Conservation (phyloP, 2,329 filamentous ascomycete species). For the Diaporthe citriasiana region DNA sequence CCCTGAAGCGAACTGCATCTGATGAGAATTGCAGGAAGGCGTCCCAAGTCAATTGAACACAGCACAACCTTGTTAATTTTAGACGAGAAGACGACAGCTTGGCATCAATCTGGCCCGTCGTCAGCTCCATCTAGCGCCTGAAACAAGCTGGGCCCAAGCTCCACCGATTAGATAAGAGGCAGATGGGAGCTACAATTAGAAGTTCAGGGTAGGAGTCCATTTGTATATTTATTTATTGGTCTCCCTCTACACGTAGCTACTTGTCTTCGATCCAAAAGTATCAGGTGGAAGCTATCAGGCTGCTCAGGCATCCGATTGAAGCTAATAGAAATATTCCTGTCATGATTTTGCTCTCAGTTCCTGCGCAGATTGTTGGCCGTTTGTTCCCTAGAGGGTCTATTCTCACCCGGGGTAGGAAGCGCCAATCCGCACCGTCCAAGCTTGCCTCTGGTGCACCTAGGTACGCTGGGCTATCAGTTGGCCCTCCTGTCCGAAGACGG, state of each 20-base stretch:
- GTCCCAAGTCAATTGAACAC: constrained; percentile 18
- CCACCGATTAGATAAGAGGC: constrained; percentile 42
- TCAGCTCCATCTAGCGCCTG: constrained; percentile 22
- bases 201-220: not conserved
- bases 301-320: not conserved
- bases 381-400: not conserved
- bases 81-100: constrained; percentile 37
- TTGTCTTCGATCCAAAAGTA: not conserved
- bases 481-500: constrained; percentile 33
- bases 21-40: not conserved
- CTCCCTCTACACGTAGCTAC: not conserved
- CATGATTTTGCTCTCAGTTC: not conserved
- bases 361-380: not conserved
- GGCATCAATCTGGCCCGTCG: constrained; percentile 33
- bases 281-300: not conserved
- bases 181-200: not conserved
- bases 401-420: constrained; percentile 1
- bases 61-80: constrained; percentile 30
- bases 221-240: not conserved
- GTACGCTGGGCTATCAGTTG: constrained; percentile 12
- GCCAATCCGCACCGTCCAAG: constrained; percentile 8
- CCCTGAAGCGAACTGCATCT: not conserved
- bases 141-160: constrained; percentile 41
- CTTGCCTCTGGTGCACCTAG: constrained; percentile 19
- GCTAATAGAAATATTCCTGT: not conserved